Base-by-base conservation (phyloP, 2,329 filamentous ascomycete genomes). In the Elsinoe batatas region DNA sequence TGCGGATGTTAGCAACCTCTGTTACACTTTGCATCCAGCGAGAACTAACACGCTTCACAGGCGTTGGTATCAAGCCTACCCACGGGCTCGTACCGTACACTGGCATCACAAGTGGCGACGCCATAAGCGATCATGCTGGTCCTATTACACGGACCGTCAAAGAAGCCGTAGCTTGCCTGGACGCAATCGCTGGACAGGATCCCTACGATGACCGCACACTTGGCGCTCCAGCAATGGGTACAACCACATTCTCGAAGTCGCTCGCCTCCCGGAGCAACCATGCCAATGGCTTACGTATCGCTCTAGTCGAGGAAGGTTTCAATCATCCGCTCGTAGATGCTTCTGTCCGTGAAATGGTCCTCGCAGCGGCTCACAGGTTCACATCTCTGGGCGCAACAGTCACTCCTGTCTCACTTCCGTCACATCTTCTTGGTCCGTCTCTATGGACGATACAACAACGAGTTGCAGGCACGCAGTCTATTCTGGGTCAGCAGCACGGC, bases 1-100 rank as follows among this genome's bases (percentile, higher is more conserved):
- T 70, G 69, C 56, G 69, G 69, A 17, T 58, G 66, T 43, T 3
- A 35, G 44, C n/a, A 10, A 15, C 10, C 15, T 5, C 26, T 8
- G 3, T 18, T n/a, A 35, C 13, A 7, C 35, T 5, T 12, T 35
- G 3, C 6, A 10, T 35, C 6, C 5, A 15, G 17, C 13, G 2
- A 22, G 1, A 6, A 20, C 44, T 49, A 11, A 49, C 11, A 18
- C 5, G 5, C 13, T 11, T 13, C 18, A 33, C 30, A 49, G 44
- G 44, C 30, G 49, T 53, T 53, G 49, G 33, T 3, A 38, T 53
- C 33, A 79, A 79, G 57, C 71, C 75, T 0, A 77, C 75, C 0
- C 70, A 73, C 62, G 75, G 76, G 0, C 64, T 79, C 1, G 68
- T 79, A 1, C 76, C 76, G 0, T 78, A 78, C 58, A 78, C 75